Percentiles rank a stretch among this genome's conserved stretches.
Evolutionary conservation across 768 basidiomycete genomes (phyloP).

Genomic region (Butyriboletus loyo): DNA sequence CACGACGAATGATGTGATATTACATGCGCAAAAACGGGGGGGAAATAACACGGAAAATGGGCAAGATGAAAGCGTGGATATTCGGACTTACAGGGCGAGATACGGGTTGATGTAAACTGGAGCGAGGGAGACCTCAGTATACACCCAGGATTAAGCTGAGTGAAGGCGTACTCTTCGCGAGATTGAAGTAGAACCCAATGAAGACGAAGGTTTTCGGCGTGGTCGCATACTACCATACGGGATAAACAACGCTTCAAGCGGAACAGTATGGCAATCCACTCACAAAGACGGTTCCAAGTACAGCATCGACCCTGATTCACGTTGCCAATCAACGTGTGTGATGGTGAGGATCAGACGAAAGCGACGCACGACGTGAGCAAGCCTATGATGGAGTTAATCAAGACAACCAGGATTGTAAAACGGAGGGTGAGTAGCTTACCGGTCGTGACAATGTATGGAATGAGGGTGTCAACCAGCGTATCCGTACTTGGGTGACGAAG

Average conservation of each 20-base stretch:
- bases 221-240: constrained; percentile 31
- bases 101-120: constrained; percentile 56
- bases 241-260: background rate
- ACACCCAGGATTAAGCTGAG: background rate
- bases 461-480: constrained; percentile 42
- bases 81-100: constrained; percentile 39
- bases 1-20: background rate
- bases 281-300: constrained; percentile 41
- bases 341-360: background rate
- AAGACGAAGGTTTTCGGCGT: constrained; percentile 56
- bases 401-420: constrained; percentile 14
- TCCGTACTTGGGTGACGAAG: constrained; percentile 40
- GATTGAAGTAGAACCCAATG: constrained; percentile 48
- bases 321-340: background rate
- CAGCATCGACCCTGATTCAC: constrained; percentile 41
- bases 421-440: constrained; percentile 29
- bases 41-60: background rate
- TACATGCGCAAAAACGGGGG: background rate
- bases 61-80: background rate
- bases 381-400: constrained; percentile 33
- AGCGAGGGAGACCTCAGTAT: background rate
- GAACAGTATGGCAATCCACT: constrained; percentile 4
- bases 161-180: constrained; percentile 48
- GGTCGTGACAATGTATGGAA: constrained; percentile 53
- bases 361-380: constrained; percentile 34